These are phyloP conservation scores for Aspergillus incahuasiensis DNA, from an alignment of 495 filamentous ascomycete genomes.

Conservation along the genomic window DNA sequence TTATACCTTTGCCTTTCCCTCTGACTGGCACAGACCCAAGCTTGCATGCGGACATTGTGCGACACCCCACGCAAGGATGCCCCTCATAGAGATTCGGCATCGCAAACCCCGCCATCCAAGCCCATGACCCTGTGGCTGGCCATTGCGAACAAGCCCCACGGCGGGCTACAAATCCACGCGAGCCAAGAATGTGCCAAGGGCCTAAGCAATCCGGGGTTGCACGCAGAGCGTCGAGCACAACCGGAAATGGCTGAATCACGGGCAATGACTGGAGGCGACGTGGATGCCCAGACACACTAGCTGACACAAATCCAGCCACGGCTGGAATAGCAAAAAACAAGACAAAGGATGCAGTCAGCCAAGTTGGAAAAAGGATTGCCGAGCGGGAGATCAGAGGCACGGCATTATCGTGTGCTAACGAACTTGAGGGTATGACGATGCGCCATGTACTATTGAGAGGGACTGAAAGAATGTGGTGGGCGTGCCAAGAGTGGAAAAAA, in stretches of 20 bases:
- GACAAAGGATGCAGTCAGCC: slow-evolving; percentile 2
- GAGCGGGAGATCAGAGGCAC: neutral
- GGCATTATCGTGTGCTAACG: neutral
- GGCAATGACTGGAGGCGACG: neutral
- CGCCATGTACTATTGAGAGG: no score
- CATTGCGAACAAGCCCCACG: slow-evolving; percentile 9
- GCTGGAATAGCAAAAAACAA: neutral
- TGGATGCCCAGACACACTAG: slow-evolving; percentile 6
- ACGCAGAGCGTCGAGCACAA: slow-evolving; percentile 4
- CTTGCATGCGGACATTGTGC: slow-evolving; percentile 6
- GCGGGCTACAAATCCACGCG: slow-evolving; percentile 13
- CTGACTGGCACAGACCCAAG: neutral
- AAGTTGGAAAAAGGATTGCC: slow-evolving; percentile 1
- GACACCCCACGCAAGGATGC: slow-evolving; percentile 1
- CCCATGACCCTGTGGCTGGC: neutral
- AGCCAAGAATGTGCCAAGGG: slow-evolving; percentile 22
- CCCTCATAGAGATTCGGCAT: slow-evolving; percentile 4
- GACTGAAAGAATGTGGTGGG: neutral
- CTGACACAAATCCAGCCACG: neutral
- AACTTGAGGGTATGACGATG: neutral
- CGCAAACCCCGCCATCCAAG: neutral
- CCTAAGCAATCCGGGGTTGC: slow-evolving; percentile 16
- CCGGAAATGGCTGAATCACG: neutral
- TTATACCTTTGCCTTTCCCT: neutral
- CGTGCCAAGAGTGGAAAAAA: neutral